Evolutionary conservation across 495 filamentous ascomycete species (phyloP).

Genomic region (Rostrohypoxylon terebratum): DNA sequence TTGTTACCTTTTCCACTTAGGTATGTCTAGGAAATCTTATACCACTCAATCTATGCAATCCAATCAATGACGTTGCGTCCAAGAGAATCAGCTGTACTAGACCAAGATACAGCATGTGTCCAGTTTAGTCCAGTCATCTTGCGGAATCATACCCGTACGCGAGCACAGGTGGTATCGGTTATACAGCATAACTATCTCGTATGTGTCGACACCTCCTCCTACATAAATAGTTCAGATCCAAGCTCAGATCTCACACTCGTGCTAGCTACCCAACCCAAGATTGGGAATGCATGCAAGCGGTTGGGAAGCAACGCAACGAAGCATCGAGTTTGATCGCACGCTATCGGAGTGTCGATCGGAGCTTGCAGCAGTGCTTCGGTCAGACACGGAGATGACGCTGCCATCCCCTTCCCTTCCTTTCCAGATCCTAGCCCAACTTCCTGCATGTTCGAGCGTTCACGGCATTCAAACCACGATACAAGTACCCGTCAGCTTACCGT

Average conservation of each 20-base stretch:
- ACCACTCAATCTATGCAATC: conserved; percentile 6
- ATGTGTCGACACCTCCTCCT: conserved; percentile 26
- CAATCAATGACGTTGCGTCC: conserved; percentile 21
- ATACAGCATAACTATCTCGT: conserved; percentile 31
- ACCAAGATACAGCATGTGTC: conserved; percentile 10
- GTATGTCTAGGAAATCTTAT: conserved; percentile 7
- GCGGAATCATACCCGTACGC: conserved; percentile 26
- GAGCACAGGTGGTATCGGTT: conserved; percentile 22
- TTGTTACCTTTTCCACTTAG: conserved; percentile 4
- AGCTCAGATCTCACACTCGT: conserved; percentile 30
- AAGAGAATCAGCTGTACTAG: conserved; percentile 15
- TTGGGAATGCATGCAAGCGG: conserved; percentile 37
- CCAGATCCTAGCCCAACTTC: conserved; percentile 24
- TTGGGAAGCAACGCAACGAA: conserved; percentile 32
- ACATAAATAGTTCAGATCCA: conserved; percentile 22
- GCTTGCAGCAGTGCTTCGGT: conserved; percentile 29
- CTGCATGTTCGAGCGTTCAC: conserved; percentile 35
- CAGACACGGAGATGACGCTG: conserved; percentile 35
- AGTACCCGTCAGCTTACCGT: conserved; percentile 3
- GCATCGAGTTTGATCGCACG: conserved; percentile 37
- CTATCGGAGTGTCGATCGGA: conserved; percentile 44
- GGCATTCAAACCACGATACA: conserved; percentile 18
- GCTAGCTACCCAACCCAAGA: conserved; percentile 23
- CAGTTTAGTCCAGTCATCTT: conserved; percentile 13
- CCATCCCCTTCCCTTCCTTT: conserved; percentile 30